phyloP scores from a whole-genome alignment of 208 protist genomes.

The Leishmania mexicana region DNA sequence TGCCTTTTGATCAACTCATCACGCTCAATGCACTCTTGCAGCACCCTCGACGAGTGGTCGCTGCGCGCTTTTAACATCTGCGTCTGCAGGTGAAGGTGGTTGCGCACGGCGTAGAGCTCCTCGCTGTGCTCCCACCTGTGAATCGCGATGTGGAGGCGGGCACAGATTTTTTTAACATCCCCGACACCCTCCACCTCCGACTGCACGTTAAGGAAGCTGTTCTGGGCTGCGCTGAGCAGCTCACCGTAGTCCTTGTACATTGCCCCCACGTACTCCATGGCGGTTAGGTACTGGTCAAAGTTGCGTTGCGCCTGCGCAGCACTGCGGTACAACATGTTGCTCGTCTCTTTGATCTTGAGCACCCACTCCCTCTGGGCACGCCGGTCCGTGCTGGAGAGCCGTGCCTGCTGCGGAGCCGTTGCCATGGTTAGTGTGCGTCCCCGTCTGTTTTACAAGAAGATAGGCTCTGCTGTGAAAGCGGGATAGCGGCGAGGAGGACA shows the following conservation, averaged over 20 bases:
- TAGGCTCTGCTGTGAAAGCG: background rate
- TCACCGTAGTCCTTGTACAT: constrained; percentile 19
- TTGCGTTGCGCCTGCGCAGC: constrained; percentile 14
- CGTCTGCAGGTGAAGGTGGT: constrained; percentile 14
- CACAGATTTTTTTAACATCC: constrained; percentile 1
- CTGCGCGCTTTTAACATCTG: constrained; percentile 8
- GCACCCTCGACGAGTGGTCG: constrained; percentile 4
- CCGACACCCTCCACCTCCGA: background rate
- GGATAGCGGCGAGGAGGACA: background rate
- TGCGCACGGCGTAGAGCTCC: constrained; percentile 13
- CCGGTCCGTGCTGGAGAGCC: background rate
- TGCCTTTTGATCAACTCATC: constrained; percentile 3
- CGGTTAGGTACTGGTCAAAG: constrained; percentile 22
- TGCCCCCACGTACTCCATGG: constrained; percentile 14
- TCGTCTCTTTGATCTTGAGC: constrained; percentile 2
- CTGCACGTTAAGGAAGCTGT: background rate
- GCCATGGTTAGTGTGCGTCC: background rate
- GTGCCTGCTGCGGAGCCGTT: background rate
- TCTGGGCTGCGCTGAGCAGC: constrained; percentile 3
- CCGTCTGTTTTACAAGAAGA: background rate
- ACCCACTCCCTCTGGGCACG: constrained; percentile 17
- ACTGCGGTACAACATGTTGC: constrained; percentile 10
- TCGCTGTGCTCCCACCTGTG: constrained; percentile 18
- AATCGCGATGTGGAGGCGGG: constrained; percentile 4
- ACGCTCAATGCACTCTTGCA: constrained; percentile 4